Base-by-base conservation (phyloP, 1,284 basidiomycete species). In the Ceratobasidium sp. region DNA sequence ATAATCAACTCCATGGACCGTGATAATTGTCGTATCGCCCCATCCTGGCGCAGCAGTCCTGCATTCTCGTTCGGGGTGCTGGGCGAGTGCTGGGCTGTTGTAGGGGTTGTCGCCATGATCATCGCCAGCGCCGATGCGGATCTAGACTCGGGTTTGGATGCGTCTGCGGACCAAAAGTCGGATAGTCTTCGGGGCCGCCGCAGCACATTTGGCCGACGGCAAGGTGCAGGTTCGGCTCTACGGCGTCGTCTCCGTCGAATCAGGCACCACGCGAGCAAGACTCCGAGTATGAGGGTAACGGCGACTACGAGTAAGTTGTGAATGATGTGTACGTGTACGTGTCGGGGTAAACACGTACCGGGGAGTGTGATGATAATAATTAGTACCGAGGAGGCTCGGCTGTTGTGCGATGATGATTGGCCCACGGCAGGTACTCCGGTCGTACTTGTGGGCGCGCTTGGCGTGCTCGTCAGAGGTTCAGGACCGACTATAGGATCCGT, bases 101-200 rank as follows among this genome's bases (percentile, higher is more conserved):
- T 16, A 16, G 42, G 42, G 4, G 42, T 44, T 44, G 42, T n/a
- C 42, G 18, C 42, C 42, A 44, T 9, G 8, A 51, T 25, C 25
- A n/a, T 16, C 16, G n/a, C 3, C n/a, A 42, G 21, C 4, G 58
- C 36, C n/a, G 58, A 60, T 25, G 58, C 1, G 18, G 48, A 33
- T 25, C 42, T 25, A 33, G 53, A 8, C 53, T 30, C 53, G 23
- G 42, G 42, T 48, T 62, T 62, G 42, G 25, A 48, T 18, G 14
- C 60, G 42, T 62, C 60, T 28, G 60, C 60, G 23, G 60, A 62
- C 60, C 60, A 62, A 46, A 62, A 62, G 6, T 62, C 60, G 16
- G 60, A 62, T 16, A 42, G 42, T 25, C 60, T 36, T n/a, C 54
- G 30, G 7, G 14, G 25, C n/a, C 54, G 30, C 9, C 54, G 54